Conservation (phyloP, 1,139 yeast species). For the Geotrichum candidum region DNA sequence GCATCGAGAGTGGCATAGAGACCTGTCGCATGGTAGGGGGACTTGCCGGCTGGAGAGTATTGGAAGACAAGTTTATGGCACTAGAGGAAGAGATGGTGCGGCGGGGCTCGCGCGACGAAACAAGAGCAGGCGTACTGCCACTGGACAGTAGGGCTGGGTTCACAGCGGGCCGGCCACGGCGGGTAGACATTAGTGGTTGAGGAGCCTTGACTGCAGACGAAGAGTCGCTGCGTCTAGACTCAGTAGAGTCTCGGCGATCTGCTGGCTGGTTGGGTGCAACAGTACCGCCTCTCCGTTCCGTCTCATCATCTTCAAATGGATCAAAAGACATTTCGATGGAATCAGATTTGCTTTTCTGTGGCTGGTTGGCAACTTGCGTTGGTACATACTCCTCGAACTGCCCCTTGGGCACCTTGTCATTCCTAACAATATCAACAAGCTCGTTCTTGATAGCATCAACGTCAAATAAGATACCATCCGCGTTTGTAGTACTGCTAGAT, state of each 20-base stretch:
- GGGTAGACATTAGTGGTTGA: neutral
- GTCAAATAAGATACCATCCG: slow-evolving; percentile 31
- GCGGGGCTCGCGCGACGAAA: neutral
- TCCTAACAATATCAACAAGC: slow-evolving; percentile 24
- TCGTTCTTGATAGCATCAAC: slow-evolving; percentile 37
- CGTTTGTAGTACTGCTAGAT: neutral
- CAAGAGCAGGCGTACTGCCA: neutral
- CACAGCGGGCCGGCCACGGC: neutral
- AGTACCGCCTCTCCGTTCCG: slow-evolving; percentile 4
- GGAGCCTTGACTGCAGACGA: neutral
- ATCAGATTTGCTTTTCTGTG: neutral
- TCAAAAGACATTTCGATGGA: slow-evolving; percentile 15
- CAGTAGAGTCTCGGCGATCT: neutral
- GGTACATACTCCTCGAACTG: slow-evolving; percentile 16
- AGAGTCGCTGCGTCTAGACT: neutral
- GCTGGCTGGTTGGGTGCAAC: neutral
- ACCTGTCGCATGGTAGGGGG: neutral
- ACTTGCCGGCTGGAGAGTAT: neutral
- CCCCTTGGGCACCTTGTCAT: neutral
- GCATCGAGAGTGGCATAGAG: neutral
- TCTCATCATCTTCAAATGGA: slow-evolving; percentile 17
- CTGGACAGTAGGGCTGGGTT: neutral
- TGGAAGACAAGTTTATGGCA: neutral
- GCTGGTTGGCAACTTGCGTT: neutral
- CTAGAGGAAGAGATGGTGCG: neutral